A percentile compares a stretch with the other conserved stretches of the same genome.
Conservation (phyloP, 1,284 basidiomycete species). For the Ceratobasidium sp. region DNA sequence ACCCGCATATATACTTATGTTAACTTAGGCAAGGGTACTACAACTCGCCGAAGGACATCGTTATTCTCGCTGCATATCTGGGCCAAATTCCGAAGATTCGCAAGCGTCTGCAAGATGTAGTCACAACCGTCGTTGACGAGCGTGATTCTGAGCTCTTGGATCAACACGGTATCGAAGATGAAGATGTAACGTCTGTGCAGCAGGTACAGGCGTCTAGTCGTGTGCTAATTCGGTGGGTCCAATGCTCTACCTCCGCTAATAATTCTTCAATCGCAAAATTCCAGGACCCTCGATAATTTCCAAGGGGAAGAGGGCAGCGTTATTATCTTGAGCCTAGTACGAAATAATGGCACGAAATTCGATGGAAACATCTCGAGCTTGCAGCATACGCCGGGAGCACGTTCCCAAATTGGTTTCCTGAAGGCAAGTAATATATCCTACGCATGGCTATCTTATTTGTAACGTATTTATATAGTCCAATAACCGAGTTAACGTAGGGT, state of each 20-base stretch:
- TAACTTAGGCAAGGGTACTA: conserved; percentile 68
- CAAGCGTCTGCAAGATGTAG: conserved; percentile 62
- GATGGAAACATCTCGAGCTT: conserved; percentile 13
- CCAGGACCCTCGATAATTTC: conserved; percentile 79
- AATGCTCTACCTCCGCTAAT: conserved; percentile 9
- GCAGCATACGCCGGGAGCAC: conserved; percentile 50
- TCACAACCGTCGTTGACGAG: conserved; percentile 76
- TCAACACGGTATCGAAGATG: conserved; percentile 61
- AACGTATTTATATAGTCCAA: conserved; percentile 49
- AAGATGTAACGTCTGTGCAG: conserved; percentile 58
- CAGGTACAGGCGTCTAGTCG: conserved; percentile 64
- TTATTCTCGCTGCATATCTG: conserved; percentile 79
- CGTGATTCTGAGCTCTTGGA: conserved; percentile 71
- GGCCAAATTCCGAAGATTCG: conserved; percentile 74
- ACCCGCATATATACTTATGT: not conserved
- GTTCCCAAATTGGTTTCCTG: conserved; percentile 73
- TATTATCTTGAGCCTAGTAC: conserved; percentile 76
- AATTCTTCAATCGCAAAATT: not conserved
- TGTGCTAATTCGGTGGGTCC: conserved; percentile 55
- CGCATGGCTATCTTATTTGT: conserved; percentile 27
- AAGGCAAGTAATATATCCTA: conserved; percentile 60
- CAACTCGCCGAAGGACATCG: conserved; percentile 73
- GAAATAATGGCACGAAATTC: conserved; percentile 67
- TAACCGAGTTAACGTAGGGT: conserved; percentile 66
- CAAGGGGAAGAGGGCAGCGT: conserved; percentile 66